Evolutionary conservation across 1,284 basidiomycete genomes (phyloP).

Genomic region (Microstroma glucosiphilum): DNA sequence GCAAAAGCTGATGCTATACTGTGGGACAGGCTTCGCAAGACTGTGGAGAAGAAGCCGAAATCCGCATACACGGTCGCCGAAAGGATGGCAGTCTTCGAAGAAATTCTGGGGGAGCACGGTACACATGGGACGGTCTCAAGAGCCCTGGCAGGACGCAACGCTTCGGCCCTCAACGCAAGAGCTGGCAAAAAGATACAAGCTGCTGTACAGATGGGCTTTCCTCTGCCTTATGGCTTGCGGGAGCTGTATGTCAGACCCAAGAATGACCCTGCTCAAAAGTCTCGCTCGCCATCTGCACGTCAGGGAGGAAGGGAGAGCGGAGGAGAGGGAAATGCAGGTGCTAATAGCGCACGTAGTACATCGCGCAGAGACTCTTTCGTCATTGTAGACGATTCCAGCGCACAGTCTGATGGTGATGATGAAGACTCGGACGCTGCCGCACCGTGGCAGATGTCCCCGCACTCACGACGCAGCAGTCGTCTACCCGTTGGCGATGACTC

Average conservation of each 20-base stretch:
- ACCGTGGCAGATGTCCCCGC: no score
- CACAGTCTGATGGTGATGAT: background rate
- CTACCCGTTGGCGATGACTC: no score
- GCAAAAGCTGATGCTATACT: background rate
- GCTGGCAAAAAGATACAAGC: background rate
- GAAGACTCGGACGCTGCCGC: background rate
- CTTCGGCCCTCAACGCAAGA: background rate
- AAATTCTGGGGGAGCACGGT: background rate
- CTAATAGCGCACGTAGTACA: background rate
- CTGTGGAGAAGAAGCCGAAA: background rate
- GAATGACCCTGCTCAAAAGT: no score
- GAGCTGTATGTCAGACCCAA: background rate
- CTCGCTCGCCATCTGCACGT: no score
- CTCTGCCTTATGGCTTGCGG: background rate
- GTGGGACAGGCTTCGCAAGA: background rate
- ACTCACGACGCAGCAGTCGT: no score
- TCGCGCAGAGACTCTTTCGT: background rate
- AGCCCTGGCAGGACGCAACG: background rate
- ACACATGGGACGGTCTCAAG: background rate
- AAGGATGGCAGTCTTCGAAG: background rate
- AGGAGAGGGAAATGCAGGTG: background rate
- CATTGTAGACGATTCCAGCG: slow-evolving; percentile 2
- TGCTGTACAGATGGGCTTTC: background rate
- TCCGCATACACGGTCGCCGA: background rate
- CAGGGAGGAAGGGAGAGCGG: no score